A percentile compares a stretch with the other conserved stretches of the same genome.
Conservation (phyloP, 257 asterid species). For the Asclepias syriaca region DNA sequence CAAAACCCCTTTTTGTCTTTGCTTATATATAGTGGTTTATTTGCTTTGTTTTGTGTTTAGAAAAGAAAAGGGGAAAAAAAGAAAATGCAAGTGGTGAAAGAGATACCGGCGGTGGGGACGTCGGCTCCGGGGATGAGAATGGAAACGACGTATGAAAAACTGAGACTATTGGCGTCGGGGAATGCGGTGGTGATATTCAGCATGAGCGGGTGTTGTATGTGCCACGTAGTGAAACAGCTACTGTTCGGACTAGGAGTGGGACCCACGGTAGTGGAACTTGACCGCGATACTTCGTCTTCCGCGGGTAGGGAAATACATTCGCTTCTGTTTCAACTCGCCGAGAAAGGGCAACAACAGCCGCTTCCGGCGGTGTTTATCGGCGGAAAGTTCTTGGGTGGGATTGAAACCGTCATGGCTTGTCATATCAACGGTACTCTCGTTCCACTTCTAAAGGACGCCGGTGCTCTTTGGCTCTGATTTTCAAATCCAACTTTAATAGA, state of each 20-base stretch:
- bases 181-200: constrained; percentile 91
- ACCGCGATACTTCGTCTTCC: constrained; percentile 35
- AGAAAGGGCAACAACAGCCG: constrained; percentile 24
- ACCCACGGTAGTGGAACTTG: constrained; percentile 75
- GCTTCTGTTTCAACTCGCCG: constrained; percentile 45
- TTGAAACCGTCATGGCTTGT: constrained; percentile 73
- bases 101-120: neutral
- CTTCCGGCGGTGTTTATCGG: constrained; percentile 80
- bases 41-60: too few relatives aligned
- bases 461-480: constrained; percentile 80
- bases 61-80: too few relatives aligned
- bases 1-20: neutral
- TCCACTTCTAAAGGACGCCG: constrained; percentile 79
- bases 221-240: constrained; percentile 83
- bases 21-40: too few relatives aligned
- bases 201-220: constrained; percentile 79
- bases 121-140: constrained; percentile 16
- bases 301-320: constrained; percentile 47
- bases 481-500: too few relatives aligned
- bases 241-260: constrained; percentile 85
- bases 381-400: constrained; percentile 75
- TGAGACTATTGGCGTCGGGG: constrained; percentile 41
- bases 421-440: constrained; percentile 79
- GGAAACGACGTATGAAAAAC: constrained; percentile 50
- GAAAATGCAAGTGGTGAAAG: constrained; percentile 53